Conservation (phyloP, 2,329 filamentous ascomycete species). For the Cladosporium austrohemisphaericum region DNA sequence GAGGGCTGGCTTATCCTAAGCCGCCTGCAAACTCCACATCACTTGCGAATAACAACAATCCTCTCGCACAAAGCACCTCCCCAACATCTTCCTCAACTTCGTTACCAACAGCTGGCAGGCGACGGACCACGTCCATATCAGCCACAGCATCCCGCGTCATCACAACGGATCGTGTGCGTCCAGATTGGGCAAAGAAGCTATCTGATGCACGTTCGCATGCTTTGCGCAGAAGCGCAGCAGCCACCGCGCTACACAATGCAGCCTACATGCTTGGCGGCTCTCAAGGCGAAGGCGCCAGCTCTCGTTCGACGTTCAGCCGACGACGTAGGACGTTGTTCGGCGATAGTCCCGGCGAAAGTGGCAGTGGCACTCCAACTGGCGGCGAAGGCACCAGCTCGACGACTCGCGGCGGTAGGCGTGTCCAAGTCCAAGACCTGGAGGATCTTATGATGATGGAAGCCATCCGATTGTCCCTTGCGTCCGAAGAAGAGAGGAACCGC, state of each 20-base stretch:
- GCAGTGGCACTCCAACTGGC: conserved; percentile 41
- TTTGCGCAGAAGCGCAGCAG: conserved; percentile 81
- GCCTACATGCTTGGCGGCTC: conserved; percentile 75
- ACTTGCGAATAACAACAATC: conserved; percentile 30
- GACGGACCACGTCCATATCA: conserved; percentile 68
- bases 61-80: conserved; percentile 54
- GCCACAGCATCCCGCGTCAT: conserved; percentile 81
- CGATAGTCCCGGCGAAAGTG: conserved; percentile 45
- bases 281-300: conserved; percentile 3
- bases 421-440: conserved; percentile 80
- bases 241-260: conserved; percentile 89
- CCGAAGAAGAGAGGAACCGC: conserved; percentile 86
- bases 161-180: conserved; percentile 85
- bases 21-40: conserved; percentile 30
- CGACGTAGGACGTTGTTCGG: conserved; percentile 52
- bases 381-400: conserved; percentile 20
- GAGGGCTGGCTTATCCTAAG: conserved; percentile 69
- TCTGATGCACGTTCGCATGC: conserved; percentile 80
- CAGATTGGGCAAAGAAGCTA: conserved; percentile 91
- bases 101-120: conserved; percentile 42
- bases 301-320: conserved; percentile 35
- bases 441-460: conserved; percentile 99
- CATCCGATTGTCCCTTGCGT: conserved; percentile 82
- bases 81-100: conserved; percentile 70
- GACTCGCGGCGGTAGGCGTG: conserved; percentile 40